phyloP scores from a whole-genome alignment of 1,284 basidiomycete genomes.

The Termitomyces sp. region DNA sequence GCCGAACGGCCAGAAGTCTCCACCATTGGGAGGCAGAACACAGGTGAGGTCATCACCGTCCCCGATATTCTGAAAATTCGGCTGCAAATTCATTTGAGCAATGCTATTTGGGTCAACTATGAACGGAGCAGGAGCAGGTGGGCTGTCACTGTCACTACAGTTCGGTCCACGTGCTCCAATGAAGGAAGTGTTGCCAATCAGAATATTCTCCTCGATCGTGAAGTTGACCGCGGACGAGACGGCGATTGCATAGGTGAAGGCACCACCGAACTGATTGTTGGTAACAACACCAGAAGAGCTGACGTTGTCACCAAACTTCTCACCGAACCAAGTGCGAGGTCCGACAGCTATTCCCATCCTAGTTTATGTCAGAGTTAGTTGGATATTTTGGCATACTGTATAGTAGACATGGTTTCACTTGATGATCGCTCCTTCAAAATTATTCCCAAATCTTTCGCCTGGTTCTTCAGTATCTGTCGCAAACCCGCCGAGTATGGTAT shows the following conservation, averaged over 20 bases:
- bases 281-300: constrained; percentile 55
- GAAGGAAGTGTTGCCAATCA: constrained; percentile 72
- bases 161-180: constrained; percentile 69
- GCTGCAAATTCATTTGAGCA: constrained; percentile 39
- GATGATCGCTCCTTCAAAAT: constrained; percentile 56
- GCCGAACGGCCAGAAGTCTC: constrained; percentile 72
- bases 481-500: constrained; percentile 67
- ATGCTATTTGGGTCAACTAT: constrained; percentile 48
- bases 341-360: constrained; percentile 76
- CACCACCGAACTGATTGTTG: constrained; percentile 68
- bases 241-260: constrained; percentile 68
- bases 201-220: constrained; percentile 57
- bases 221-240: constrained; percentile 63
- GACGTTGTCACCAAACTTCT: constrained; percentile 54
- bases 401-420: constrained; percentile 47
- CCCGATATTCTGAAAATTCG: constrained; percentile 44
- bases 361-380: constrained; percentile 6
- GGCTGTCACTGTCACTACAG: constrained; percentile 50
- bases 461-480: constrained; percentile 40
- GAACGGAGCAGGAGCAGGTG: constrained; percentile 53
- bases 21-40: constrained; percentile 58
- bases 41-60: constrained; percentile 60
- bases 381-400: background rate
- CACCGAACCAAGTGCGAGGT: constrained; percentile 74
- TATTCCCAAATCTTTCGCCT: constrained; percentile 46